These are phyloP conservation scores for Stephania japonica DNA, from an alignment of 164 flowering plant species.

Conservation along the genomic window DNA sequence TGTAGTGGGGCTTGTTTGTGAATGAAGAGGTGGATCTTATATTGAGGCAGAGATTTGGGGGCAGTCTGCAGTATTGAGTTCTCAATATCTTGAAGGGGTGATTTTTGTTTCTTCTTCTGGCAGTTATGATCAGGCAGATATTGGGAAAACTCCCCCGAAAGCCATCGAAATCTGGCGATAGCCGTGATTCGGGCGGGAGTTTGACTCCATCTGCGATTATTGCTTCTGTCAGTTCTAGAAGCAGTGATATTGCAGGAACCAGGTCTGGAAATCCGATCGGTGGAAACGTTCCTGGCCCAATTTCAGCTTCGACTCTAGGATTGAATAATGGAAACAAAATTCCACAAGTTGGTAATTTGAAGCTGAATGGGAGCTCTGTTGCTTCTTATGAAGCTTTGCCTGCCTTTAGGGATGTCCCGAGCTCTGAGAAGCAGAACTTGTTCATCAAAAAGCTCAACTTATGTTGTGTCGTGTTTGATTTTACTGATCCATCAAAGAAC, in stretches of 20 bases:
- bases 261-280: slow-evolving; percentile 20
- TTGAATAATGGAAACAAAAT: slow-evolving; percentile 19
- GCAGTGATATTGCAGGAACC: slow-evolving; percentile 24
- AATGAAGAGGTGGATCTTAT: slow-evolving; percentile 3
- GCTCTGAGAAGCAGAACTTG: slow-evolving; percentile 58
- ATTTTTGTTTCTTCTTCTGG: background rate
- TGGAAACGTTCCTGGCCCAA: slow-evolving; percentile 16
- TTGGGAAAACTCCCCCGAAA: slow-evolving; percentile 54
- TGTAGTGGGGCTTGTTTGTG: slow-evolving; percentile 4
- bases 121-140: slow-evolving; percentile 51
- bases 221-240: slow-evolving; percentile 30
- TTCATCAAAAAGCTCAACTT: slow-evolving; percentile 59
- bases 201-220: slow-evolving; percentile 14
- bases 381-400: slow-evolving; percentile 60
- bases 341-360: slow-evolving; percentile 18
- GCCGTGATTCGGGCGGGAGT: slow-evolving; percentile 21
- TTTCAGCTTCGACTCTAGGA: slow-evolving; percentile 21
- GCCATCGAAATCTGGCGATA: slow-evolving; percentile 44
- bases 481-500: slow-evolving; percentile 70
- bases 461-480: slow-evolving; percentile 70
- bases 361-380: slow-evolving; percentile 27
- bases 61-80: background rate
- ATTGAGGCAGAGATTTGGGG: slow-evolving; percentile 10
- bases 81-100: background rate
- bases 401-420: slow-evolving; percentile 62